These are phyloP conservation scores for Aspergillus sp. DNA, from an alignment of 2,329 filamentous ascomycete genomes.

Conservation along the genomic window DNA sequence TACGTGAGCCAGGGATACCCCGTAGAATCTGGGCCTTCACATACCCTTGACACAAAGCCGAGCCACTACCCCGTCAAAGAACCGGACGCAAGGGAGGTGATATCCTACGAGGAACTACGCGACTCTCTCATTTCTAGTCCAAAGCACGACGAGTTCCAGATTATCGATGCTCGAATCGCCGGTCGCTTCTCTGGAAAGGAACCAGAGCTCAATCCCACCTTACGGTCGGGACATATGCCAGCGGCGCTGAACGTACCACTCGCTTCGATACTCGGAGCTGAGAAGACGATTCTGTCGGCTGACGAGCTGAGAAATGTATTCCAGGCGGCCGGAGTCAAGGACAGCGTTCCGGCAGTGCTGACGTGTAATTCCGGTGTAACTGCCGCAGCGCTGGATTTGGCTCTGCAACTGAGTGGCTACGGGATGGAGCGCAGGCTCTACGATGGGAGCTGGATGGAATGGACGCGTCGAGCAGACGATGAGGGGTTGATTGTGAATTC, in stretches of 20 bases:
- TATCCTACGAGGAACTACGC: slow-evolving; percentile 24
- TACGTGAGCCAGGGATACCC: slow-evolving; percentile 29
- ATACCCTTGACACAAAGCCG: not conserved
- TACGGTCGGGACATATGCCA: slow-evolving; percentile 33
- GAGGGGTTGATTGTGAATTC: not conserved
- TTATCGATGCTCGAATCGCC: slow-evolving; percentile 28
- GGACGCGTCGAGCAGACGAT: slow-evolving; percentile 27
- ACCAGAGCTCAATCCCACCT: slow-evolving; percentile 19
- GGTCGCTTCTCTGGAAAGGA: slow-evolving; percentile 27
- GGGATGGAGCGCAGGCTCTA: slow-evolving; percentile 29
- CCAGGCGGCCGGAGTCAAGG: slow-evolving; percentile 23
- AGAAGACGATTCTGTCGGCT: slow-evolving; percentile 16
- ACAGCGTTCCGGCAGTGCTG: slow-evolving; percentile 23
- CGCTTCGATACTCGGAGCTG: slow-evolving; percentile 24
- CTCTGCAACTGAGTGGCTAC: slow-evolving; percentile 26
- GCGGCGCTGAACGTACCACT: slow-evolving; percentile 33
- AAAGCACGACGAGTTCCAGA: slow-evolving; percentile 16
- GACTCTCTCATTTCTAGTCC: not conserved
- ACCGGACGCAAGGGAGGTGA: slow-evolving; percentile 9
- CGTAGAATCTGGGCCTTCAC: slow-evolving; percentile 6
- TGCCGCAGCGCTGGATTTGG: slow-evolving; percentile 33
- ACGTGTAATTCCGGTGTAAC: slow-evolving; percentile 39
- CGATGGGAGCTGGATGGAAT: slow-evolving; percentile 40
- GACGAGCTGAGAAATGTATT: slow-evolving; percentile 21
- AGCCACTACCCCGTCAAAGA: slow-evolving; percentile 11